Evolutionary conservation across 176 grass and related monocot species (phyloP).

Genomic region (Eleusine indica): DNA sequence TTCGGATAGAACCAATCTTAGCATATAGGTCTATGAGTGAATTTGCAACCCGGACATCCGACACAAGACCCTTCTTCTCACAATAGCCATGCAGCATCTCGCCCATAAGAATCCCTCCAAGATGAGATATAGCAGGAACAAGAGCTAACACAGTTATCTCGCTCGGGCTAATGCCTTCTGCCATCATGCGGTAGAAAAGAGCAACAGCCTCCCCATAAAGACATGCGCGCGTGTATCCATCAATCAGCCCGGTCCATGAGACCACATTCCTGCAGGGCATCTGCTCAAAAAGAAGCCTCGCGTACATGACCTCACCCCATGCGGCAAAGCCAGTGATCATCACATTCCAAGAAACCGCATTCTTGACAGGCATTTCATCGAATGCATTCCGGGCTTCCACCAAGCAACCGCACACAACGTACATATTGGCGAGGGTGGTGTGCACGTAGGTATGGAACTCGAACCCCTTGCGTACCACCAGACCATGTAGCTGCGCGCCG

Average conservation of each 20-base stretch:
- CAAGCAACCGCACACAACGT: slow-evolving; percentile 37
- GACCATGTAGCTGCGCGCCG: slow-evolving; percentile 46
- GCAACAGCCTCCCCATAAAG: slow-evolving; percentile 33
- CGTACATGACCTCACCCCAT: slow-evolving; percentile 47
- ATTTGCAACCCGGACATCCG: slow-evolving; percentile 54
- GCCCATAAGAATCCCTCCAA: slow-evolving; percentile 40
- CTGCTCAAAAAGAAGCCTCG: slow-evolving; percentile 51
- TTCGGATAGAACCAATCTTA: slow-evolving; percentile 56
- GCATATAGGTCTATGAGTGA: slow-evolving; percentile 76
- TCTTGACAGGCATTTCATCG: slow-evolving; percentile 60
- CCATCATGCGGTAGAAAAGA: slow-evolving; percentile 58
- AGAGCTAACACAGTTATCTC: slow-evolving; percentile 65
- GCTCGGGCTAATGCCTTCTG: slow-evolving; percentile 33
- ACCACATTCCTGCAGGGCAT: slow-evolving; percentile 60
- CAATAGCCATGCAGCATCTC: slow-evolving; percentile 52
- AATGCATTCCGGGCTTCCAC: slow-evolving; percentile 44
- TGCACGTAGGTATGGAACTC: slow-evolving; percentile 49
- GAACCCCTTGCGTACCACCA: slow-evolving; percentile 44
- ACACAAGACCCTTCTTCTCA: slow-evolving; percentile 42
- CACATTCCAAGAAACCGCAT: slow-evolving; percentile 62
- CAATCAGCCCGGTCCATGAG: slow-evolving; percentile 70
- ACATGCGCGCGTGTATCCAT: slow-evolving; percentile 48
- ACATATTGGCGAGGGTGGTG: slow-evolving; percentile 42
- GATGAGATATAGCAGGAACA: slow-evolving; percentile 49
- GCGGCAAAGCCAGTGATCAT: slow-evolving; percentile 58